A percentile compares a stretch with the other conserved stretches of the same genome.
phyloP scores from a whole-genome alignment of 2,329 filamentous ascomycete genomes.

The Neofusicoccum cordaticola region DNA sequence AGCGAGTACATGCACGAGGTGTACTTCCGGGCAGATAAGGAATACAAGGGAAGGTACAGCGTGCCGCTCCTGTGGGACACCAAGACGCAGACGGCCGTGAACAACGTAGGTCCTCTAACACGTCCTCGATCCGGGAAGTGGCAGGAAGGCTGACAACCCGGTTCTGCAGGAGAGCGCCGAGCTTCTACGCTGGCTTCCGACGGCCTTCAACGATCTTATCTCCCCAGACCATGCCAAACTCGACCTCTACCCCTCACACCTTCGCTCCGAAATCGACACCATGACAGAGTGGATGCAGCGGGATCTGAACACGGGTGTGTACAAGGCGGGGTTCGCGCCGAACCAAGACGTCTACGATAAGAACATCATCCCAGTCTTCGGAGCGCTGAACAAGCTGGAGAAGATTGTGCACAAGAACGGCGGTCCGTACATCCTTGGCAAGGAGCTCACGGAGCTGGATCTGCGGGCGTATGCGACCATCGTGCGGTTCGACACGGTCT shows the following conservation, averaged over 20 bases:
- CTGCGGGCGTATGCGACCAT: slow-evolving; percentile 57
- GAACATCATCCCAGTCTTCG: slow-evolving; percentile 56
- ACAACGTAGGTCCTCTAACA: slow-evolving; percentile 42
- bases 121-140: too few species aligned
- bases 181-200: slow-evolving; percentile 57
- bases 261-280: slow-evolving; percentile 52
- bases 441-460: slow-evolving; percentile 58
- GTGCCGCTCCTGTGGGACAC: slow-evolving; percentile 64
- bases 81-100: slow-evolving; percentile 55
- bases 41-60: slow-evolving; percentile 60
- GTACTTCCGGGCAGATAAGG: slow-evolving; percentile 60
- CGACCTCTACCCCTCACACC: slow-evolving; percentile 53
- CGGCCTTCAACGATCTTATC: slow-evolving; percentile 53
- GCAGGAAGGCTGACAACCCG: neutral
- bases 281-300: slow-evolving; percentile 54
- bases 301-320: slow-evolving; percentile 59
- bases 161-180: slow-evolving; percentile 51
- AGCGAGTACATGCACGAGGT: slow-evolving; percentile 60
- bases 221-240: slow-evolving; percentile 41
- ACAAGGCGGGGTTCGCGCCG: slow-evolving; percentile 59
- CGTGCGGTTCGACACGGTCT: slow-evolving; percentile 60
- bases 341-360: slow-evolving; percentile 56
- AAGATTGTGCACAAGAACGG: slow-evolving; percentile 43
- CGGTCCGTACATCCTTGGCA: slow-evolving; percentile 58
- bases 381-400: slow-evolving; percentile 59